Evolutionary conservation across 2,329 filamentous ascomycete genomes (phyloP).

Genomic region (Colletotrichum plurivorum): DNA sequence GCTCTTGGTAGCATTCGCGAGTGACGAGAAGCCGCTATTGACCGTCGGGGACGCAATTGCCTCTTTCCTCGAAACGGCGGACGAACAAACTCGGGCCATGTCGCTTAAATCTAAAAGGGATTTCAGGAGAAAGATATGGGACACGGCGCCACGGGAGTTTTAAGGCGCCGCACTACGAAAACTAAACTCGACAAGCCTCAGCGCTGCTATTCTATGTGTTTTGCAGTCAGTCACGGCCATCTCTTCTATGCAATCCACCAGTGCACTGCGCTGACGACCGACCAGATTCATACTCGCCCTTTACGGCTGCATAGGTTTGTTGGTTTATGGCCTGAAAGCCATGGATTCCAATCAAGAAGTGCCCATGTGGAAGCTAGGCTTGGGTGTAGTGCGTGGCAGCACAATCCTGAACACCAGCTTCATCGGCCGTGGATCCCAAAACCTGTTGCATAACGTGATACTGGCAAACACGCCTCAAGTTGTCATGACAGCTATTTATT

Average conservation of each 20-base stretch:
- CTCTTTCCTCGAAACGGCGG: not conserved
- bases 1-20: slow-evolving; percentile 4
- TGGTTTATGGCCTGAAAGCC: not conserved
- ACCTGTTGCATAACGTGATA: not conserved
- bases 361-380: not conserved
- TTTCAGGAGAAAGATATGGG: not conserved
- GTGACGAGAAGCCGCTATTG: not conserved
- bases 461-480: not conserved
- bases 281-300: not conserved
- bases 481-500: not conserved
- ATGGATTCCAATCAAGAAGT: not conserved
- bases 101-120: not conserved
- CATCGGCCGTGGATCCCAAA: not conserved
- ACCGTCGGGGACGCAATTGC: slow-evolving; percentile 17
- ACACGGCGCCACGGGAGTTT: not conserved
- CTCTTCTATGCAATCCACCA: no score
- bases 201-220: not conserved
- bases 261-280: no score
- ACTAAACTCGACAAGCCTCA: not conserved
- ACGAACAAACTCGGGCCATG: not conserved
- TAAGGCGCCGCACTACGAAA: not conserved
- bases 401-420: not conserved
- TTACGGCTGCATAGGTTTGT: not conserved
- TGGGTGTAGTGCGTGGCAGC: not conserved
- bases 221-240: not conserved